Base-by-base conservation (phyloP, 2,329 filamentous ascomycete species). In the Hysterium pulicare region DNA sequence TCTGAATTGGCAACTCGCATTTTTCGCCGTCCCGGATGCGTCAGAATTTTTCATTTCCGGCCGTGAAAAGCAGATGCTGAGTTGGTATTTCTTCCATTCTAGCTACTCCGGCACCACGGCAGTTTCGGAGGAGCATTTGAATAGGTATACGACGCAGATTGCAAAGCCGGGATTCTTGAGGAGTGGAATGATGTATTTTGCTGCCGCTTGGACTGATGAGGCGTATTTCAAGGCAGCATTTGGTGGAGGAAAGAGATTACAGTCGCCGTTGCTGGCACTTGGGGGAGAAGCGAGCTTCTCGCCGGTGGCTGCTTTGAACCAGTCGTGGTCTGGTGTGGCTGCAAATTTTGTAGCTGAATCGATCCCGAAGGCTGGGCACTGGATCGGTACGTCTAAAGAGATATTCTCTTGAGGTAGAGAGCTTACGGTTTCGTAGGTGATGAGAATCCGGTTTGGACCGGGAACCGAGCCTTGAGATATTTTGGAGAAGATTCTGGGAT, bases 131-230 rank as follows among this genome's bases (percentile, higher is more conserved):
- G 69, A 71, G 10, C 63, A 65, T 1, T 48, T 74, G 0, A 63
- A 67, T 24, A 53, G 58, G 13, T 74, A 72, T 33, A 58, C 69
- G 0, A 59, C 45, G 9, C 60, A 60, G 13, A 69, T 74, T n/a
- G 55, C 62, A 0, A 74, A 73, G 47, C 69, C 71, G 0, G 71
- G 71, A 0, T 74, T 73, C 38, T 41, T 74, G 15, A 48, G 70
- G 24, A 60, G 62, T 0, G 69, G 71, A 58, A 45, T 73, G 10
- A 62, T 62, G 0, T 64, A 64, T 0, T 72, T 74, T 40, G 60
- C 54, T 3, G 58, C 61, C 1, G 58, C 67, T 3, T 53, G 59
- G 1, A 60, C 55, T 3, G 70, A 72, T 23, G 47, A 53, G 0
- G 45, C 40, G 0, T 72, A 71, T 42, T 73, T 73, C 54, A 63